Evolutionary conservation across 2,329 filamentous ascomycete species (phyloP).

Genomic region (Nothophoma quercina): DNA sequence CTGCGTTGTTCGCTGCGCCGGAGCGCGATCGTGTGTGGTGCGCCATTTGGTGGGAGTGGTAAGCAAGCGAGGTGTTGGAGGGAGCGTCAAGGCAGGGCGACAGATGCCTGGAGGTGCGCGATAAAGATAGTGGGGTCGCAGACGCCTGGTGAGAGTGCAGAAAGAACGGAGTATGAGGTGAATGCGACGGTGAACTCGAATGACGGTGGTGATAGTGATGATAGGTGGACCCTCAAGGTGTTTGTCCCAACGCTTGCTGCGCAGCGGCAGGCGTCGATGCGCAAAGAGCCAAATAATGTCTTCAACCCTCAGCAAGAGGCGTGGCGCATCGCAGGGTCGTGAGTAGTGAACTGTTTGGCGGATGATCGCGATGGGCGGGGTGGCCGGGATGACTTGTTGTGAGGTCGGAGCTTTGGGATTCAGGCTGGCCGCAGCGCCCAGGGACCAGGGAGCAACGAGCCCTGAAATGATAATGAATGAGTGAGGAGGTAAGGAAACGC

Average conservation of each 20-base stretch:
- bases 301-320: constrained; percentile 10
- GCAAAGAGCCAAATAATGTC: constrained; percentile 16
- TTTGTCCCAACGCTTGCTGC: constrained; percentile 22
- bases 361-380: constrained; percentile 15
- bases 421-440: constrained; percentile 15
- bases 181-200: constrained; percentile 27
- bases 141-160: constrained; percentile 9
- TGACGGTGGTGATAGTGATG: constrained; percentile 21
- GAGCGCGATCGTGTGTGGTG: constrained; percentile 6
- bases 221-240: constrained; percentile 18
- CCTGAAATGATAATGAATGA: constrained; percentile 6
- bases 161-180: constrained; percentile 14
- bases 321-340: constrained; percentile 18
- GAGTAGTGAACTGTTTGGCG: constrained; percentile 7
- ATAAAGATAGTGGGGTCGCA: constrained; percentile 7
- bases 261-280: constrained; percentile 18
- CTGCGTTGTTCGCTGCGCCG: constrained; percentile 29
- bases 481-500: constrained; percentile 8
- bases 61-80: constrained; percentile 3
- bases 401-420: constrained; percentile 20
- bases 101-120: background rate
- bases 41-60: constrained; percentile 1
- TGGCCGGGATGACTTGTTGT: constrained; percentile 23
- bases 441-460: constrained; percentile 7
- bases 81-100: background rate